These are phyloP conservation scores for Cyberlindnera nakhonratchasimensis DNA, from an alignment of 805 yeast genomes.

Conservation along the genomic window DNA sequence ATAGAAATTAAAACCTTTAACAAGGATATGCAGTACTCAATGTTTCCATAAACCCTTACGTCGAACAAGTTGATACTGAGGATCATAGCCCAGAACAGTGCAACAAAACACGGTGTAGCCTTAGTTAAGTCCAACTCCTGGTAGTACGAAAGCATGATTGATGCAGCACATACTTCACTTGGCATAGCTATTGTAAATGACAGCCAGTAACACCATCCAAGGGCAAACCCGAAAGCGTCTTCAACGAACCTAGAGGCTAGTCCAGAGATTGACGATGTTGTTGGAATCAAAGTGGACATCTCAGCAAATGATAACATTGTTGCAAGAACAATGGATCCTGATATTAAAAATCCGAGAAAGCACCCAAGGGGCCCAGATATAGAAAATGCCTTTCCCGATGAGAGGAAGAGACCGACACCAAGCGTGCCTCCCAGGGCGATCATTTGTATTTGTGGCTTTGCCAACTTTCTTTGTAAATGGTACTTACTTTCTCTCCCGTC, in stretches of 20 bases:
- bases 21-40: constrained; percentile 61
- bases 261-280: constrained; percentile 77
- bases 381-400: constrained; percentile 68
- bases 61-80: constrained; percentile 57
- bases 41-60: constrained; percentile 70
- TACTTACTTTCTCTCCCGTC: constrained; percentile 10
- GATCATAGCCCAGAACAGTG: constrained; percentile 49
- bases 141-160: constrained; percentile 71
- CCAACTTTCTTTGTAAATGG: constrained; percentile 52
- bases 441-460: constrained; percentile 69
- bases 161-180: constrained; percentile 76
- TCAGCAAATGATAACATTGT: constrained; percentile 77
- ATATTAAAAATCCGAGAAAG: constrained; percentile 57
- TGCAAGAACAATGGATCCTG: constrained; percentile 63
- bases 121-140: constrained; percentile 48
- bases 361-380: constrained; percentile 80
- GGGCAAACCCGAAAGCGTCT: constrained; percentile 72
- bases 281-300: constrained; percentile 74
- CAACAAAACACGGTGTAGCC: constrained; percentile 57
- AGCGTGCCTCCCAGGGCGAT: constrained; percentile 76
- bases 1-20: constrained; percentile 53
- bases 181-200: constrained; percentile 73
- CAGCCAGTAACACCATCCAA: constrained; percentile 72
- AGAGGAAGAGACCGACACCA: constrained; percentile 71
- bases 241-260: constrained; percentile 71